A percentile compares a stretch with the other conserved stretches of the same genome.
Conservation (phyloP, 164 flowering plant species). For the Santalum album region DNA sequence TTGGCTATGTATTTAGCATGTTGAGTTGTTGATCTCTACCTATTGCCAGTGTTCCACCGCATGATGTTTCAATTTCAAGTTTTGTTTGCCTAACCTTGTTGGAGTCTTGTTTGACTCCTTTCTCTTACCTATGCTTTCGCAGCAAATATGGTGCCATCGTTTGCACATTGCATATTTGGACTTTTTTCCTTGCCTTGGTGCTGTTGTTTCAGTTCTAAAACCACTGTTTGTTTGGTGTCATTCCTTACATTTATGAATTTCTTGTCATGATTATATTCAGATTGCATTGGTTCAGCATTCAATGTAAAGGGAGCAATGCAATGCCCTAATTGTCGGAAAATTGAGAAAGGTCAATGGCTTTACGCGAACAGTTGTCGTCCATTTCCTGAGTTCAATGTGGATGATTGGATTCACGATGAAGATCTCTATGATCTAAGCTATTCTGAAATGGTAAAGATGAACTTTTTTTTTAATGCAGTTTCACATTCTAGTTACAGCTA, state of each 20-base stretch:
- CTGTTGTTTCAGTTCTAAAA: not conserved
- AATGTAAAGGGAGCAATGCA: conserved; percentile 86
- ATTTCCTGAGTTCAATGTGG: conserved; percentile 50
- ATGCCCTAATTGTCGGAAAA: conserved; percentile 91
- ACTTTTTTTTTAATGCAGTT: no score
- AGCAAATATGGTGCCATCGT: no score
- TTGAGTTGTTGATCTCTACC: no score
- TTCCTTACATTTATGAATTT: not conserved
- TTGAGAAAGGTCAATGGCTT: conserved; percentile 90
- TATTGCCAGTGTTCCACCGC: no score
- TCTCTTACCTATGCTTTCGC: no score
- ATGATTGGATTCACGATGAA: conserved; percentile 75
- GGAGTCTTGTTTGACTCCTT: no score
- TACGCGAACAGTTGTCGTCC: conserved; percentile 63
- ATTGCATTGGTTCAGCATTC: conserved; percentile 93
- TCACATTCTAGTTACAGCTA: no score
- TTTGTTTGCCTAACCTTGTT: no score
- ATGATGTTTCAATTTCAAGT: no score
- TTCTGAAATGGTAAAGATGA: conserved; percentile 72
- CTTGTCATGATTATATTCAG: conserved; percentile 27
- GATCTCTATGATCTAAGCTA: conserved; percentile 71
- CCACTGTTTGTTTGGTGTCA: not conserved
- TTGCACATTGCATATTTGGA: no score
- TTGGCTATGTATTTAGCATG: no score
- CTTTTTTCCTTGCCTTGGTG: no score